Evolutionary conservation across 192 early-diverging fungal species (phyloP).

Genomic region (Coemansia sp.): DNA sequence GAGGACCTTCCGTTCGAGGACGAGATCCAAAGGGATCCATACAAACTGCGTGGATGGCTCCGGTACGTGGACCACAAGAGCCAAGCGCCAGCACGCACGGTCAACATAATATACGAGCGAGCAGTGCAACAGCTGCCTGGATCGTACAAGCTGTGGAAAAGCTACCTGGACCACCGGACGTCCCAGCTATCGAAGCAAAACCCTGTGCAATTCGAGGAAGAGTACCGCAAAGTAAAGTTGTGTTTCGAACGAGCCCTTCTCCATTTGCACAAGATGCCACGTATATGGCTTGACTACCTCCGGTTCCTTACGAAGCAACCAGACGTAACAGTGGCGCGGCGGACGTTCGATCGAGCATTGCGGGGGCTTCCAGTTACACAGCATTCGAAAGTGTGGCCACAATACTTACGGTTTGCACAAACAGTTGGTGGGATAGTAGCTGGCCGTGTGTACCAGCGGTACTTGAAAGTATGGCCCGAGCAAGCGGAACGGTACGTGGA

Average conservation of each 20-base stretch:
- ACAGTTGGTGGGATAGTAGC: slow-evolving; percentile 80
- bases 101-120: slow-evolving; percentile 82
- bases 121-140: slow-evolving; percentile 86
- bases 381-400: slow-evolving; percentile 85
- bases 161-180: slow-evolving; percentile 74
- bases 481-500: slow-evolving; percentile 76
- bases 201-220: slow-evolving; percentile 59
- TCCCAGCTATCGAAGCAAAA: slow-evolving; percentile 52
- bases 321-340: slow-evolving; percentile 68
- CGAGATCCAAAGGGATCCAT: slow-evolving; percentile 67
- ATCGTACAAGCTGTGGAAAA: slow-evolving; percentile 95
- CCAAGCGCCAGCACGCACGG: slow-evolving; percentile 39
- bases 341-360: slow-evolving; percentile 91
- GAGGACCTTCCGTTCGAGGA: slow-evolving; percentile 64
- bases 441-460: slow-evolving; percentile 78
- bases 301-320: slow-evolving; percentile 69
- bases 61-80: slow-evolving; percentile 90
- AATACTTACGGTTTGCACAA: slow-evolving; percentile 82
- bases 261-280: slow-evolving; percentile 94
- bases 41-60: slow-evolving; percentile 80
- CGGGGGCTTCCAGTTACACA: slow-evolving; percentile 91
- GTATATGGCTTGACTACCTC: slow-evolving; percentile 87
- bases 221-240: slow-evolving; percentile 67
- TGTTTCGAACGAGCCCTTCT: slow-evolving; percentile 89
- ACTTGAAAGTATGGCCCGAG: slow-evolving; percentile 83